A percentile compares a stretch with the other conserved stretches of the same genome.
Conservation (phyloP, 768 basidiomycete species). For the Hirschioporus abietinus region DNA sequence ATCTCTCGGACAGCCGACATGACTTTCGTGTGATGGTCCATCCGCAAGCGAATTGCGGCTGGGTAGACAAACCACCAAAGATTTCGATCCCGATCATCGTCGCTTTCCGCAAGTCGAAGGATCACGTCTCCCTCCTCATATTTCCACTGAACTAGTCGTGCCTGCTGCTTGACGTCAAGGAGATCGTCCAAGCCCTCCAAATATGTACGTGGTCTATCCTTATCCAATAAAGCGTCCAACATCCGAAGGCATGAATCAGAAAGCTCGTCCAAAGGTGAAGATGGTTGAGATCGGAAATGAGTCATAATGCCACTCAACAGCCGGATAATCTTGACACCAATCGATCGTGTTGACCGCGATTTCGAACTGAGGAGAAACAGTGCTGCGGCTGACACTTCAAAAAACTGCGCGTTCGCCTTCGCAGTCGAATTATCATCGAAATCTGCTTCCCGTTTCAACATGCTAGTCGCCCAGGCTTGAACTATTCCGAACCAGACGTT, state of each 20-base stretch:
- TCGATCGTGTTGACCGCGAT: slow-evolving; percentile 40
- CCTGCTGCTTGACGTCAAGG: slow-evolving; percentile 53
- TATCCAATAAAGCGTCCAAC: slow-evolving; percentile 51
- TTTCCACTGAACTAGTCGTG: slow-evolving; percentile 63
- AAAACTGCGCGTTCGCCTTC: slow-evolving; percentile 39
- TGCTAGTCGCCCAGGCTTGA: slow-evolving; percentile 56
- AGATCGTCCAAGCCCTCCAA: slow-evolving; percentile 63
- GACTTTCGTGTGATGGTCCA: slow-evolving; percentile 41
- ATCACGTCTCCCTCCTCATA: slow-evolving; percentile 52
- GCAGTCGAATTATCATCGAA: slow-evolving; percentile 37
- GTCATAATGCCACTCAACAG: slow-evolving; percentile 45
- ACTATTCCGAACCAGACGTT: slow-evolving; percentile 71
- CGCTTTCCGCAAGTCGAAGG: slow-evolving; percentile 69
- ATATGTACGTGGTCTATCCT: slow-evolving; percentile 37
- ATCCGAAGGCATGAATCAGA: slow-evolving; percentile 31
- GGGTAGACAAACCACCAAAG: slow-evolving; percentile 77
- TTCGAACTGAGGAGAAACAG: slow-evolving; percentile 71
- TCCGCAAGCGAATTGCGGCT: slow-evolving; percentile 50
- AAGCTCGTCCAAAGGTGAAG: slow-evolving; percentile 21
- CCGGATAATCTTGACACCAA: slow-evolving; percentile 62
- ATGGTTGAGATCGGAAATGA: slow-evolving; percentile 34
- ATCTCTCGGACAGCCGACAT: slow-evolving; percentile 54
- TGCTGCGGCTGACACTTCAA: slow-evolving; percentile 65
- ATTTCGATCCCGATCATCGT: slow-evolving; percentile 56
- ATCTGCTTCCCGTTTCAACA: slow-evolving; percentile 37